Evolutionary conservation across 768 basidiomycete species (phyloP), one percentile per base, ranked within the genome.

Genomic region (Amanita rubescens): DNA sequence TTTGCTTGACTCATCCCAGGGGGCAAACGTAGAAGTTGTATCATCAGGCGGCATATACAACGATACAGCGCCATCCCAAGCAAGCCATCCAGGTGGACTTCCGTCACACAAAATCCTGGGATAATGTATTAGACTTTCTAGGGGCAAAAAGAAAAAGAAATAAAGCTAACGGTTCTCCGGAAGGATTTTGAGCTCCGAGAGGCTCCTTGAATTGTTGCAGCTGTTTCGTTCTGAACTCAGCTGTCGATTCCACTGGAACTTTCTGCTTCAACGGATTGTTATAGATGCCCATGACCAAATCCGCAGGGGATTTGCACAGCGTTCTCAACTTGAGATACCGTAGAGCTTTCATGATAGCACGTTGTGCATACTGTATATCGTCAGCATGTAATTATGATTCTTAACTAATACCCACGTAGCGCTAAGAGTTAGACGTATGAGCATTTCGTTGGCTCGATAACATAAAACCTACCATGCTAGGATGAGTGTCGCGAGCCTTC

Each of bases 321-420:
- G 90, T 87, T 41, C 90, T 79, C n/a, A 94, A 62, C 68, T 93
- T 94, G 69, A 94, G 75, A 64, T 83, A 82, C 51, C 87, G 81
- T 6, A 85, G 72, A 25, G 80, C 76, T 65, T 92, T 92, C 75
- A 90, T 87, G 11, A 89, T 68, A 1, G 85, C 87, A 56, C 87
- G 77, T 63, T 84, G 82, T 3, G 82, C 76, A 71, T 85, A 85
- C 85, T 87, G 39, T 33, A 59, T 47, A 55, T 25, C 9, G 4
- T 33, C 20, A 47, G 35, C 8, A 66, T 79, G 62, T 65, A 84
- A 82, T 67, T 83, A 82, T 56, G 11, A 15, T n/a, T 24, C 9
- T 30, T 17, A 41, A 27, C 12, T 25, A 25, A n/a, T 27, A 50
- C 49, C 22, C 24, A 50, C 49, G 15, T 50, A 50, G 37, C 83